These are phyloP conservation scores for Jaltomata sinuosa DNA, from an alignment of 257 asterid species.

Conservation along the genomic window DNA sequence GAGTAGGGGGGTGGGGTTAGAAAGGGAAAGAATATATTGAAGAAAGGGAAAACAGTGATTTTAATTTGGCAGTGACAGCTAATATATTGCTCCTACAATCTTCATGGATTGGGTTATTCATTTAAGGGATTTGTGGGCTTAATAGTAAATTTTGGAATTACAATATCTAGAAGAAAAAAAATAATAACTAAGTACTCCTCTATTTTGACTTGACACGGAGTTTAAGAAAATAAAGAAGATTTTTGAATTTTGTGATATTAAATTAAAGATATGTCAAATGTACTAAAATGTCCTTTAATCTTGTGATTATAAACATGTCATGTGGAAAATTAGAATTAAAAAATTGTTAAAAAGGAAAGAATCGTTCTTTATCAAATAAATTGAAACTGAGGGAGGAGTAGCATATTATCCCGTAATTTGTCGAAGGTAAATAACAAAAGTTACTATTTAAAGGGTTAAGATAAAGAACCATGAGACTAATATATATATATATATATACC, in stretches of 20 bases:
- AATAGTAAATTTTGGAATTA: background rate
- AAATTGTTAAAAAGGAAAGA: too few relatives aligned
- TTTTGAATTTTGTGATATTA: too few relatives aligned
- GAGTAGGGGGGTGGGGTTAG: background rate
- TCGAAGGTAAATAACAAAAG: background rate
- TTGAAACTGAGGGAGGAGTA: too few relatives aligned
- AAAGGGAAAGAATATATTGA: conserved; percentile 11
- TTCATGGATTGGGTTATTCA: conserved; percentile 13
- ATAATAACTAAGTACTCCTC: background rate
- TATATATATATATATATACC: too few relatives aligned
- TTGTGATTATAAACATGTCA: too few relatives aligned
- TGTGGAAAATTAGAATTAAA: too few relatives aligned
- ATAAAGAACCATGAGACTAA: background rate
- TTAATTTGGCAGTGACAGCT: conserved; percentile 42
- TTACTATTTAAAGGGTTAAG: background rate
- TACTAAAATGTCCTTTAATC: too few relatives aligned
- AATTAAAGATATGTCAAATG: too few relatives aligned
- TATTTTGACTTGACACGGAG: too few relatives aligned
- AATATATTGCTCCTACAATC: conserved; percentile 18
- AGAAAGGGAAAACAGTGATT: conserved; percentile 14
- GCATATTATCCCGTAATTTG: background rate
- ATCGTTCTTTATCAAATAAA: too few relatives aligned
- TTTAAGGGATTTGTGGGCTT: conserved; percentile 5
- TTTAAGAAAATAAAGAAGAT: too few relatives aligned
- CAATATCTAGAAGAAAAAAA: background rate